Evolutionary conservation across 495 filamentous ascomycete genomes (phyloP).

Genomic region (Penicillium robsamsonii): DNA sequence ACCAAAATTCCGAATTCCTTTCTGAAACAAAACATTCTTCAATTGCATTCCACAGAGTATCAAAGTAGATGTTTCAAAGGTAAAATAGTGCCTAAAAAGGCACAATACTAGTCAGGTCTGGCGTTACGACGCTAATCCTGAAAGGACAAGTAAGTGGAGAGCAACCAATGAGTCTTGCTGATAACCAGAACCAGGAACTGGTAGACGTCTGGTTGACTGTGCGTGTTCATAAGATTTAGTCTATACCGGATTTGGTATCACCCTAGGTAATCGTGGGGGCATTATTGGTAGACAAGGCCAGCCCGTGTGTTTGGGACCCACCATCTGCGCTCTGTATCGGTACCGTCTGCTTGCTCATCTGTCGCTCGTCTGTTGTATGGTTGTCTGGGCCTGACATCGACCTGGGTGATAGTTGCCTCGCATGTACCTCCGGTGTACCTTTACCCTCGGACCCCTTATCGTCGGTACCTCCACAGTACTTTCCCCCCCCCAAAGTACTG

Average conservation of each 20-base stretch:
- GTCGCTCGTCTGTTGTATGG: not conserved
- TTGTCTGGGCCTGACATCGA: constrained; percentile 13
- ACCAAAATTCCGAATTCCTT: not conserved
- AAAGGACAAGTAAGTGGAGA: constrained; percentile 10
- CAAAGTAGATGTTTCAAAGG: not conserved
- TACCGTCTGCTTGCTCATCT: constrained; percentile 11
- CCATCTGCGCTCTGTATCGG: constrained; percentile 10
- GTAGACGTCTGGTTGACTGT: constrained; percentile 17
- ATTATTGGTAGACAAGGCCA: constrained; percentile 12
- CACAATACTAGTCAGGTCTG: constrained; percentile 5
- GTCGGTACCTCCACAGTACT: constrained; percentile 11
- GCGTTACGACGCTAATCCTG: constrained; percentile 17
- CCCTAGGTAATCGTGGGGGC: constrained; percentile 22
- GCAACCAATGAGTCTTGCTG: constrained; percentile 12
- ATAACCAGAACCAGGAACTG: constrained; percentile 23
- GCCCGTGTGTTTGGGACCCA: constrained; percentile 18
- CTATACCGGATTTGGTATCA: constrained; percentile 26
- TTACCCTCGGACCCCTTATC: constrained; percentile 9
- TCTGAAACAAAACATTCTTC: not conserved
- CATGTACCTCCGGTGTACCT: constrained; percentile 16
- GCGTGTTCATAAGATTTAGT: constrained; percentile 24
- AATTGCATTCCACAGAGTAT: not conserved
- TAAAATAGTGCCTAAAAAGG: not conserved
- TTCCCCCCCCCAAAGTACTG: not conserved
- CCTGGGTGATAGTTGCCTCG: not conserved